Conservation (phyloP, 2,329 filamentous ascomycete genomes). For the Hypomyces perniciosus region DNA sequence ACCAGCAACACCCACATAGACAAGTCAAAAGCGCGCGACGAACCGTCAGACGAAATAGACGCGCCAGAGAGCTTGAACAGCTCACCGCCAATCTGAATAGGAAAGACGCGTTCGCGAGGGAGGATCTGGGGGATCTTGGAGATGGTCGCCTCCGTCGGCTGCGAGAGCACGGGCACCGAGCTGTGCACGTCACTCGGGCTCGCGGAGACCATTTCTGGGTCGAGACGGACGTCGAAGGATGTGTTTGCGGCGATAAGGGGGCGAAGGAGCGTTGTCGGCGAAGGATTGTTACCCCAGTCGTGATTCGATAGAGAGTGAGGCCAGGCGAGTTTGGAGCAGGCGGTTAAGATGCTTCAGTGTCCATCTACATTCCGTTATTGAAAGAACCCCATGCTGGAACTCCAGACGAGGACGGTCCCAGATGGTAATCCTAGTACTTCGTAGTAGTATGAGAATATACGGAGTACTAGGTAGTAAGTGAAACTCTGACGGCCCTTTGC, state of each 20-base stretch:
- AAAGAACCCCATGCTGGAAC: too few species aligned
- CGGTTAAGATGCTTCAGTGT: neutral
- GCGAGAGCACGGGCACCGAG: constrained; percentile 18
- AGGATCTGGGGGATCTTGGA: constrained; percentile 51
- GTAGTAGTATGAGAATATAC: neutral
- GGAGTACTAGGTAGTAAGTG: too few species aligned
- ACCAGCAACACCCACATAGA: constrained; percentile 5
- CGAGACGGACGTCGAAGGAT: too few species aligned
- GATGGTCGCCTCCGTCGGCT: constrained; percentile 28
- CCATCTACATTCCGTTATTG: neutral
- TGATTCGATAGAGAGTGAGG: neutral
- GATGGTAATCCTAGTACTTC: neutral
- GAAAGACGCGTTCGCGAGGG: constrained; percentile 67
- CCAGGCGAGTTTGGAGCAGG: constrained; percentile 1
- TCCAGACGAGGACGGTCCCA: too few species aligned
- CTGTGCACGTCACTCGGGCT: constrained; percentile 22
- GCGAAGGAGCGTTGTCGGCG: too few species aligned
- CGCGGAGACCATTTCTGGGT: constrained; percentile 21
- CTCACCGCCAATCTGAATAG: constrained; percentile 67
- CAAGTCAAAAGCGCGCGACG: constrained; percentile 23
- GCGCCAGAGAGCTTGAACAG: constrained; percentile 69
- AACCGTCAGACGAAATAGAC: constrained; percentile 67
- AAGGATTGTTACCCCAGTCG: too few species aligned
- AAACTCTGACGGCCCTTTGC: too few species aligned
- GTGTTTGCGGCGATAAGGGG: too few species aligned